These are phyloP conservation scores for Aspergillus sp. DNA, from an alignment of 2,329 filamentous ascomycete species.

Conservation along the genomic window DNA sequence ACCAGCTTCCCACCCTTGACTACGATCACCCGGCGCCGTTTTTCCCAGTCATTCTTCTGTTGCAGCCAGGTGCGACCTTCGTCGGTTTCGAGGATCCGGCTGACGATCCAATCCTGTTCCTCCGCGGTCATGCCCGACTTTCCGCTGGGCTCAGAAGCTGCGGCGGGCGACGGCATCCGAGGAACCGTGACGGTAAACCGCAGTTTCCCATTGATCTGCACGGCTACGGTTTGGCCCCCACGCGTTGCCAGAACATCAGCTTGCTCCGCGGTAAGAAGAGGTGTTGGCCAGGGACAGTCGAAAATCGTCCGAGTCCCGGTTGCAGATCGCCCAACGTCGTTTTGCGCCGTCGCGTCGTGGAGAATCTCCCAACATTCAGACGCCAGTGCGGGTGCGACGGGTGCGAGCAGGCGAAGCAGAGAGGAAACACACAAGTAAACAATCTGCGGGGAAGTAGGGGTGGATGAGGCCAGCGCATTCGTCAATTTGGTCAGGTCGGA, in stretches of 20 bases:
- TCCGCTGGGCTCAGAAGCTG: constrained; percentile 10
- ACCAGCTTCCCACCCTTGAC: constrained; percentile 67
- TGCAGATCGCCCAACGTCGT: neutral
- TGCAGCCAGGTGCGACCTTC: constrained; percentile 60
- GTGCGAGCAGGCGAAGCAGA: constrained; percentile 72
- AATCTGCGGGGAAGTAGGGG: constrained; percentile 38
- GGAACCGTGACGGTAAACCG: constrained; percentile 67
- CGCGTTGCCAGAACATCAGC: constrained; percentile 49
- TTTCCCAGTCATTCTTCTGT: constrained; percentile 49
- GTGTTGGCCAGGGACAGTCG: constrained; percentile 56
- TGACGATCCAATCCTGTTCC: constrained; percentile 61
- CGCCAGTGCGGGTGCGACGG: constrained; percentile 75
- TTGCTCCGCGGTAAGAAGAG: constrained; percentile 37
- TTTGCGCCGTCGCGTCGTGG: constrained; percentile 22
- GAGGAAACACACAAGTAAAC: constrained; percentile 49
- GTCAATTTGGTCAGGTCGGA: constrained; percentile 81
- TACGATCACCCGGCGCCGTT: constrained; percentile 65
- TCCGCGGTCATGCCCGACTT: constrained; percentile 21
- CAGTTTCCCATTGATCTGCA: constrained; percentile 79
- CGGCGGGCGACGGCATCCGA: constrained; percentile 45
- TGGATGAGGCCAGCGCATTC: constrained; percentile 60
- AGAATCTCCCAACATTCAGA: constrained; percentile 77
- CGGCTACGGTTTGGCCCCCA: constrained; percentile 54
- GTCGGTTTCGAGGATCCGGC: constrained; percentile 59
- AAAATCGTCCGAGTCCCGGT: constrained; percentile 41